Base-by-base conservation (phyloP, 208 protist species). In the Wallacemonas sp. region DNA sequence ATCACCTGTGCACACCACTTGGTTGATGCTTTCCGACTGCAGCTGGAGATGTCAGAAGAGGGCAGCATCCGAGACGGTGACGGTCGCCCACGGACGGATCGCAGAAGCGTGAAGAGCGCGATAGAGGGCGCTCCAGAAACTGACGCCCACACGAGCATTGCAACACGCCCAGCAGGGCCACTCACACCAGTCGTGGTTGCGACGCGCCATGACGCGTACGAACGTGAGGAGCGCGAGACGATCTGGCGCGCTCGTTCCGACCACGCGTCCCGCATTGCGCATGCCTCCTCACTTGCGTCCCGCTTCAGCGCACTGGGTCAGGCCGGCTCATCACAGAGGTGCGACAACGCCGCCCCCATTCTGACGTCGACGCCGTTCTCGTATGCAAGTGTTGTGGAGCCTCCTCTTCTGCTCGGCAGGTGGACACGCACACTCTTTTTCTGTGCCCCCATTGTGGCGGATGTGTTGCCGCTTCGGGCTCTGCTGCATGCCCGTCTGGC, bases 341-440 rank as follows among this genome's bases (percentile, higher is more conserved):
- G n/a, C n/a, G n/a, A n/a, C n/a, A n/a, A n/a, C n/a, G n/a, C n/a
- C n/a, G n/a, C n/a, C n/a, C n/a, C n/a, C n/a, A n/a, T n/a, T n/a
- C n/a, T n/a, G n/a, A n/a, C n/a, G n/a, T n/a, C n/a, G n/a, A n/a
- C n/a, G n/a, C 42, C 42, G 42, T 21, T 11, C 15, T 6, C 34
- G 24, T 88, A 86, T 47, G 53, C 74, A 17, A 38, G 62, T 9
- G 75, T 77, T 46, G 56, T 71, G 41, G 85, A 91, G 62, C 78
- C 85, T 14, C 31, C 73, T 45, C 21, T 91, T 28, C 72, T 91
- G 45, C 59, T 82, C 24, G 85, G 85, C 1, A 47, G 26, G 36
- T 91, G 85, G 85, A 84, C 76, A 4, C 33, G 41, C 0, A 88
- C 80, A 21, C 71, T 86, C 41, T 69, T 86, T 12, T 88, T 91